Evolutionary conservation across 2,329 filamentous ascomycete species (phyloP), one percentile per base, ranked within the genome.

Genomic region (Aspergillus sp.): DNA sequence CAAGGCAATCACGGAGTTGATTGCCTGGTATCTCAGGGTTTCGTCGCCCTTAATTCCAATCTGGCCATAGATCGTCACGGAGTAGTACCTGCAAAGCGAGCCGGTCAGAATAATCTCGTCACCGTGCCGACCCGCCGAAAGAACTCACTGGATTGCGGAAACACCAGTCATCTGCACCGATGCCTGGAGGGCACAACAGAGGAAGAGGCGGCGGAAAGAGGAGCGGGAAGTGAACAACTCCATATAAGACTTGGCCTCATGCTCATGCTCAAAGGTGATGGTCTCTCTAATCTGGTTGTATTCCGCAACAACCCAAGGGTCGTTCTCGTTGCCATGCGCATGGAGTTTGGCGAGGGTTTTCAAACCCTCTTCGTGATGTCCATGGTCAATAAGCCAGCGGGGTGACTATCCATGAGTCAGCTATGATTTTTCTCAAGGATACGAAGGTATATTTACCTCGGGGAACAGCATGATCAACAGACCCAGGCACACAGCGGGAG

Each of bases 91-190:
- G 50, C 10, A 11, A 11, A 19, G 22, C 14, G 11, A 19, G 22
- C 14, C 11, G 8, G 8, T 19, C 3, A 6, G 4, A 17, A 55
- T 16, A 57, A 50, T 14, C 4, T 17, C 35, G 17, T 20, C 17
- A n/a, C n/a, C 16, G 26, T 16, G 17, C 8, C 32, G 14, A 22
- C 4, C 24, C 13, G 13, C 17, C n/a, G 5, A 11, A 16, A 26
- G 8, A 3, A 52, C 66, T 65, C 58, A 71, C 65, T 91, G 87
- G 58, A 90, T 90, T 1, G 85, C 85, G 1, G 79, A 82, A 0
- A 87, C 85, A 58, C 88, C 88, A 0, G 88, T 91, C 85, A 92
- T 89, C 67, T 91, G 88, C 2, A 86, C 78, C 0, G 82, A 83
- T 0, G 84, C 87, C 66, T 91, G 88, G 1, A 90, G 73, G 1